Percentiles rank a stretch among this genome's conserved stretches.
Conservation (phyloP, 495 filamentous ascomycete genomes). For the Penicillium steckii region DNA sequence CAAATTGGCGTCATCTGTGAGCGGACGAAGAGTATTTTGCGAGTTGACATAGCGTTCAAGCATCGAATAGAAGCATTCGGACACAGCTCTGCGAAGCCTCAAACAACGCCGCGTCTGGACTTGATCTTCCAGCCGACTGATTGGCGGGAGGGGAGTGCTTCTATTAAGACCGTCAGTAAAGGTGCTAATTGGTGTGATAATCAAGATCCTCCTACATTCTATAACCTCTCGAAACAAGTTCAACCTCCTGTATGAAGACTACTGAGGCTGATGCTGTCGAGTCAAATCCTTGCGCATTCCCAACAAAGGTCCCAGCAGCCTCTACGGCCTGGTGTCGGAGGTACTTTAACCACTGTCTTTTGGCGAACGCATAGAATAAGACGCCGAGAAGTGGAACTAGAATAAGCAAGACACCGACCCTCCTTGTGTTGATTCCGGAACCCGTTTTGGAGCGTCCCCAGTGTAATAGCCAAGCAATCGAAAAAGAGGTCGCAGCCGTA, state of each 20-base stretch:
- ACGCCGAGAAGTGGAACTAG: slow-evolving; percentile 55
- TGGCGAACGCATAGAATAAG: slow-evolving; percentile 67
- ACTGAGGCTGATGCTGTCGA: slow-evolving; percentile 75
- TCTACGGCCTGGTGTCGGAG: slow-evolving; percentile 74
- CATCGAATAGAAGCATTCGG: slow-evolving; percentile 63
- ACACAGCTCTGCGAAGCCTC: slow-evolving; percentile 72
- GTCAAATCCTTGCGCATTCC: slow-evolving; percentile 80
- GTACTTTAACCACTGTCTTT: slow-evolving; percentile 82
- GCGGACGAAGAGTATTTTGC: slow-evolving; percentile 61
- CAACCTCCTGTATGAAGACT: slow-evolving; percentile 91
- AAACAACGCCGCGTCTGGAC: slow-evolving; percentile 75
- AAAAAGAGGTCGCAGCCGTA: slow-evolving; percentile 60
- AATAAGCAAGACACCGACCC: slow-evolving; percentile 58
- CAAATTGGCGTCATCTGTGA: slow-evolving; percentile 74
- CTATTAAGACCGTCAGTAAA: slow-evolving; percentile 35
- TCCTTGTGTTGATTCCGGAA: slow-evolving; percentile 34
- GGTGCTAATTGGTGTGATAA: neutral
- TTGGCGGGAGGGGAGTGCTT: slow-evolving; percentile 81
- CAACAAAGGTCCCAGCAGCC: slow-evolving; percentile 69
- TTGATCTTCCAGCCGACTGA: slow-evolving; percentile 76
- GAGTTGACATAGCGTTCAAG: slow-evolving; percentile 69
- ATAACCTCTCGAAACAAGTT: slow-evolving; percentile 92
- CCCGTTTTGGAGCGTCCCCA: slow-evolving; percentile 53
- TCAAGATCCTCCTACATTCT: slow-evolving; percentile 60
- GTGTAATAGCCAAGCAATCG: slow-evolving; percentile 68